These are phyloP conservation scores for Allium sativum DNA, from an alignment of 106 monocot genomes.

Conservation along the genomic window DNA sequence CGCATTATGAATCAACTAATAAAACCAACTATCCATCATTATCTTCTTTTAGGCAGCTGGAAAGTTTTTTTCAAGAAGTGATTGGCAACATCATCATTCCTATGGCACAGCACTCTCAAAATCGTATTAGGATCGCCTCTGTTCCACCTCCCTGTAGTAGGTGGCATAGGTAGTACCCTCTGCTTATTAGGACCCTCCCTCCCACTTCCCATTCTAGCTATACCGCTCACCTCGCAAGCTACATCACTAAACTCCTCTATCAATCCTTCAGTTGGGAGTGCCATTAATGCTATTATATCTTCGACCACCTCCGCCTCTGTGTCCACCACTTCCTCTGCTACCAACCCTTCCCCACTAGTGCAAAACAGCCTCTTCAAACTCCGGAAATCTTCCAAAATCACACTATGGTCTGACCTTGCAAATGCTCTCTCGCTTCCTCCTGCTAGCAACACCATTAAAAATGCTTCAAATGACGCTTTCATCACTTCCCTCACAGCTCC, in stretches of 20 bases:
- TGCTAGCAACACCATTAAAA: slow-evolving; percentile 47
- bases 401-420: slow-evolving; percentile 18
- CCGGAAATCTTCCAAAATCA: slow-evolving; percentile 38
- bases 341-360: slow-evolving; percentile 43
- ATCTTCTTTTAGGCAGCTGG: slow-evolving; percentile 48
- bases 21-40: neutral
- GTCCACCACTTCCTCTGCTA: slow-evolving; percentile 46
- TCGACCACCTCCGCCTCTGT: slow-evolving; percentile 42
- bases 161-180: slow-evolving; percentile 30
- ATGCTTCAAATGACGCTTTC: slow-evolving; percentile 50
- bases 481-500: slow-evolving; percentile 49
- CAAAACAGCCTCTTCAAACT: slow-evolving; percentile 40
- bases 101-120: slow-evolving; percentile 45
- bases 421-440: slow-evolving; percentile 45
- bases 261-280: slow-evolving; percentile 28
- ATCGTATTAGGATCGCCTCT: slow-evolving; percentile 40
- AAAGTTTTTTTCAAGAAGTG: slow-evolving; percentile 42
- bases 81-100: slow-evolving; percentile 37
- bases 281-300: slow-evolving; percentile 41
- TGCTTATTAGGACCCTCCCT: neutral
- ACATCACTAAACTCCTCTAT: slow-evolving; percentile 44
- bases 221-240: slow-evolving; percentile 14
- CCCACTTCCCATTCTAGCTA: neutral
- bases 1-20: neutral
- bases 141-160: slow-evolving; percentile 46